Evolutionary conservation across 306 rosid species (phyloP), one percentile per base, ranked within the genome.

Genomic region (Adenanthera pavonina): DNA sequence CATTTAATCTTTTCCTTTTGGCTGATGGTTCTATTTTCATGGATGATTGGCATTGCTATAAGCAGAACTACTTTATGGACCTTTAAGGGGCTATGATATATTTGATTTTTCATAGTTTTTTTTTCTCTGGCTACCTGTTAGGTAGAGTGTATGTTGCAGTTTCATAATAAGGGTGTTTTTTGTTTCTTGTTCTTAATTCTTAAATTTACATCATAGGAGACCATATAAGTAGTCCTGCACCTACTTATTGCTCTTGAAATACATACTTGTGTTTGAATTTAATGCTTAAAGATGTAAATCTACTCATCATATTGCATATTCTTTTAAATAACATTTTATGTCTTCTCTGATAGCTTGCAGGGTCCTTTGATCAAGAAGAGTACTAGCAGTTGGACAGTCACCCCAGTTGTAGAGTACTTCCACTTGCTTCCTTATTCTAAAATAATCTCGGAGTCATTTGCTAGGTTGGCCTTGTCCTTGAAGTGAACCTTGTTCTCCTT

Each of bases 391-490:
- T 94, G 97, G 98, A 74, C 38, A 1, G 67, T 73, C 83, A 92
- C 94, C 44, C 83, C 92, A 8, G 94, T 79, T 20, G 84, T 91
- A 10, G 91, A 89, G 71, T 86, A 94, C 87, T 87, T 89, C 88
- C 93, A 91, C 43, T 76, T 94, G 82, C 98, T 92, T 87, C 98
- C 98, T 81, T 91, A 89, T 89, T 86, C 91, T 81, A 79, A 80
- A 84, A 83, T 87, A 84, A 77, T 89, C 83, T 83, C 83, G 70
- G 85, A 75, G 73, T 90, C 96, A 92, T 79, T 89, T 84, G 84
- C 72, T 5, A 89, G 96, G 98, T 94, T 69, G 84, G 54, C 69
- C 8, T 43, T 30, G 43, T 65, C 10, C 61, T 52, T 56, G 17
- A n/a, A 33, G 48, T 44, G 71, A 79, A 43, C 6, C 53, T 13